Evolutionary conservation across 2,329 filamentous ascomycete species (phyloP), one percentile per base, ranked within the genome.

Genomic region (Penicillium sp.): DNA sequence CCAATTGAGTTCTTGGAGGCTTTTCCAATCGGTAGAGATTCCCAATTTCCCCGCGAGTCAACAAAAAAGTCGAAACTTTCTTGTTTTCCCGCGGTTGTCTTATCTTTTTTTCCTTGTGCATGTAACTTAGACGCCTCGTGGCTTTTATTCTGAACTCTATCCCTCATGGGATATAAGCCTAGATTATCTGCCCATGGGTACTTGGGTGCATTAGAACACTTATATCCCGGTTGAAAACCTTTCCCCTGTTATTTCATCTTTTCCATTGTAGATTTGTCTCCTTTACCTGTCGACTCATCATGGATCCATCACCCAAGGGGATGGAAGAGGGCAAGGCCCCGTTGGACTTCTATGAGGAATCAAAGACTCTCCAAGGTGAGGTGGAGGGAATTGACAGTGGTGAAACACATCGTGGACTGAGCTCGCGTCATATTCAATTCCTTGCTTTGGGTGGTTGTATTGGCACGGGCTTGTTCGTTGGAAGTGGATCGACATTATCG

Each of bases 391-490:
- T 29, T 13, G 39, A 27, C 8, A 44, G 48, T n/a, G 43, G 33
- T 11, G 31, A 58, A 3, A 66, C 65, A 9, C 55, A 67, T 4
- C 63, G 68, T 22, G 60, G 66, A 10, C 54, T 72, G 48, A 68
- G 65, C 55, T 63, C 65, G 7, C 67, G 69, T 1, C 68, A 72
- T 62, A 58, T 70, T 48, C 69, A 72, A 55, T 66, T 72, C 37
- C 57, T 71, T 10, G 68, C 69, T 14, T 52, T 72, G 5, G 62
- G 61, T 53, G 61, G 62, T 54, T 63, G 63, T 27, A 81, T 83
- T 53, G 81, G 81, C 43, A 83, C 81, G 29, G 82, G 82, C 68
- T 72, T 84, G 4, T 84, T 83, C 66, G 77, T 84, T 48, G 79
- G 80, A 33, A 77, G 77, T 41, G 81, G 81, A 26, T 65, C 70